Base-by-base conservation (phyloP, 2,329 filamentous ascomycete species). In the Tolypocladium ophioglossoides region DNA sequence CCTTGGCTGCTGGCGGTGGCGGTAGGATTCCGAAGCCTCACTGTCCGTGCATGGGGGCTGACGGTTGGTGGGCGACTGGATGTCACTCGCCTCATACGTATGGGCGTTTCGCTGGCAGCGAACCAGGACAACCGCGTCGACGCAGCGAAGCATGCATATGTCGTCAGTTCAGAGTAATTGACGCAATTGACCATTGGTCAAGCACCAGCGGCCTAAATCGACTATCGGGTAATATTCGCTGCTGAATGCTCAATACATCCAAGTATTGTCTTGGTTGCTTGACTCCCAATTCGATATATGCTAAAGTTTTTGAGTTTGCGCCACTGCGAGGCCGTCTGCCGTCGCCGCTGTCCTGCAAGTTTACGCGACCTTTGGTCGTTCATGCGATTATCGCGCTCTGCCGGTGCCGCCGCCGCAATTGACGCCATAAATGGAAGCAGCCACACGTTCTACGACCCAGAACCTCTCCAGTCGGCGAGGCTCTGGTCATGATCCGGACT, bases 1-100 rank as follows among this genome's bases (percentile, higher is more conserved):
- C 37, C 46, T 58, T 59, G 58, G 54, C 55, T 57, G 52, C 55
- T 55, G 53, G 55, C 52, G 46, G 56, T 59, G 58, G 58, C 55
- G 56, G 52, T 52, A 52, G 51, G 52, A 50, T 50, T 50, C 48
- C 57, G 58, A 59, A 57, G 57, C 58, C 58, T 58, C 54, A 55
- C 48, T 38, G 52, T 47, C 53, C 52, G 37, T 39, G 51, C 53
- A 44, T 54, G 55, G 56, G n/a, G 49, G 59, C 53, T 56, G 54
- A 55, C 46, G 49, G 54, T 56, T 57, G 51, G 62, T 59, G 59
- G 55, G 55, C 59, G 55, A 47, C 52, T 40, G 48, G 35, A 50
- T 34, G 39, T 50, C 22, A 48, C 27, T 48, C 44, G 27, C 12
- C 44, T 34, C 27, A 14, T 12, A 7, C 44, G 18, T 34, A 4